phyloP scores from a whole-genome alignment of 2,329 filamentous ascomycete species.

The Colletotrichum sp. region DNA sequence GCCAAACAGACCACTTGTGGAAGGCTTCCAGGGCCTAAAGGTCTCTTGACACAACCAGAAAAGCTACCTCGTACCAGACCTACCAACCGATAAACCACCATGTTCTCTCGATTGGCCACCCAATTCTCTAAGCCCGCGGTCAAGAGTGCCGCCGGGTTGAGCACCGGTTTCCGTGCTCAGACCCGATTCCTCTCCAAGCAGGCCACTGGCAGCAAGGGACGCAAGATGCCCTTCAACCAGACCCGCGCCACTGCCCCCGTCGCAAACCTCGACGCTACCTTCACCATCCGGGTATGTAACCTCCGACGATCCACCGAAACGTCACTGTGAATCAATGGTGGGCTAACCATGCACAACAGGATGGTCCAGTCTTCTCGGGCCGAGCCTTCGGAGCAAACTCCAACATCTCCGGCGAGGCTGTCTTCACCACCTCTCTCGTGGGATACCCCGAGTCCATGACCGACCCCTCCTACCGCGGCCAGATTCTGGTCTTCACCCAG shows the following conservation, averaged over 20 bases:
- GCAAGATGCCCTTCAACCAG: constrained; percentile 66
- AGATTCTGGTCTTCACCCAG: constrained; percentile 98
- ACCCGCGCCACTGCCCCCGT: constrained; percentile 68
- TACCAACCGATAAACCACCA: constrained; percentile 38
- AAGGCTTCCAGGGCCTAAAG: constrained; percentile 54
- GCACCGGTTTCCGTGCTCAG: constrained; percentile 32
- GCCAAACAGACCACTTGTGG: constrained; percentile 55
- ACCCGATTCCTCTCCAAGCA: constrained; percentile 42
- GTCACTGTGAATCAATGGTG: neutral
- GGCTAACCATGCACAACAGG: constrained; percentile 51
- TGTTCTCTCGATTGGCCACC: constrained; percentile 65
- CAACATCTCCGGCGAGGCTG: constrained; percentile 97
- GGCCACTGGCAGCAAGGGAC: constrained; percentile 69
- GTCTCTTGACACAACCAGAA: constrained; percentile 26
- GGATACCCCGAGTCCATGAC: constrained; percentile 97
- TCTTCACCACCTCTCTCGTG: constrained; percentile 97
- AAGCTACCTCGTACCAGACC: neutral
- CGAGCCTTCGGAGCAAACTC: constrained; percentile 95
- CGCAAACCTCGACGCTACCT: constrained; percentile 81
- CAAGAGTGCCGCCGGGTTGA: constrained; percentile 45
- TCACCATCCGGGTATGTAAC: constrained; percentile 82
- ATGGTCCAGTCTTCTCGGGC: constrained; percentile 94
- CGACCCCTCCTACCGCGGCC: constrained; percentile 86
- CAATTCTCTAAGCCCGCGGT: constrained; percentile 59
- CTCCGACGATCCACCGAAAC: neutral